Percentiles rank a stretch among this genome's conserved stretches.
phyloP scores from a whole-genome alignment of 805 yeast genomes.

The Metschnikowia reukaufii region DNA sequence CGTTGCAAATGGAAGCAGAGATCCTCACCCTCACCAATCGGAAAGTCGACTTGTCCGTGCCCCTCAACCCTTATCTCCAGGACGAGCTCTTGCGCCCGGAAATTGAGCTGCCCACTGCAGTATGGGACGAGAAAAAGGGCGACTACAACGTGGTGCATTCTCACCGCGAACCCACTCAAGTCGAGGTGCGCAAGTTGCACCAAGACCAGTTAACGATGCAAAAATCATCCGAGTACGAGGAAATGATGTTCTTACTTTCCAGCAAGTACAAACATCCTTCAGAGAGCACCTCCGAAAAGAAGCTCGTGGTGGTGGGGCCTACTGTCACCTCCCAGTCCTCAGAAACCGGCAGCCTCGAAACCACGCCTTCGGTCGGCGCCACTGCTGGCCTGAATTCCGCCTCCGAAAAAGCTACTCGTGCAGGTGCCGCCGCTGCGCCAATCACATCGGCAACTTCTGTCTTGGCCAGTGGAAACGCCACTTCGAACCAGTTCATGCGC shows the following conservation, averaged over 20 bases:
- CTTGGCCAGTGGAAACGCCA: slow-evolving; percentile 26
- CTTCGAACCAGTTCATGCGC: slow-evolving; percentile 74
- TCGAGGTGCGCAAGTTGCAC: slow-evolving; percentile 36
- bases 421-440: slow-evolving; percentile 6
- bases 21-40: slow-evolving; percentile 75
- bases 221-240: slow-evolving; percentile 81
- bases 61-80: slow-evolving; percentile 62
- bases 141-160: slow-evolving; percentile 30
- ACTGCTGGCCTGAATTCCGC: slow-evolving; percentile 6
- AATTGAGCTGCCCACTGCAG: slow-evolving; percentile 46
- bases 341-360: slow-evolving; percentile 17
- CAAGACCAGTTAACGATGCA: slow-evolving; percentile 51
- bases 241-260: slow-evolving; percentile 63
- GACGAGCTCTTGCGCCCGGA: slow-evolving; percentile 52
- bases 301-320: slow-evolving; percentile 39
- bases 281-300: slow-evolving; percentile 36
- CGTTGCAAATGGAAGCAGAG: slow-evolving; percentile 86
- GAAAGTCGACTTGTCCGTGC: slow-evolving; percentile 71
- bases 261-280: slow-evolving; percentile 40
- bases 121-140: slow-evolving; percentile 36
- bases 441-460: slow-evolving; percentile 21
- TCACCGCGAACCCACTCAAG: slow-evolving; percentile 34
- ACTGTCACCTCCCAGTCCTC: slow-evolving; percentile 21
- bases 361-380: slow-evolving; percentile 19
- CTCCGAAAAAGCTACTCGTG: slow-evolving; percentile 9